Base-by-base conservation (phyloP, 768 basidiomycete species). In the Pisolithus orientalis region DNA sequence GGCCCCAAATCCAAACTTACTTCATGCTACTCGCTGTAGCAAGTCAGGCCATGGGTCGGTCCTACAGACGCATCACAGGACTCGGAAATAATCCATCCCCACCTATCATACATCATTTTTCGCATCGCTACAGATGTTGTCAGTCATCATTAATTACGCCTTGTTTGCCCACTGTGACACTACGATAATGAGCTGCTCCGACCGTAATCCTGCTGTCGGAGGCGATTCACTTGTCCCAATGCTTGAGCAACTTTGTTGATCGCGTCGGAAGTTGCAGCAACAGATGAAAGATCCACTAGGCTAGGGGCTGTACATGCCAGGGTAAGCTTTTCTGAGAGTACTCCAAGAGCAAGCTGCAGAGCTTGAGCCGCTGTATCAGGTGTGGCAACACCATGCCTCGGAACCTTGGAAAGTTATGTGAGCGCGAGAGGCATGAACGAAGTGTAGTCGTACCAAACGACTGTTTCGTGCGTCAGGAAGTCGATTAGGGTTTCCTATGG, bases 231-330 rank as follows among this genome's bases (percentile, higher is more conserved):
- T 52, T 84, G 76, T 8, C 70, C 67, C 54, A 89, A 68, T 6
- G 87, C 85, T 53, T 78, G 75, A 1, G 79, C 73, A 7, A 85
- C 80, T 62, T 86, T 87, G 40, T 70, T 65, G 29, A 90, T 84
- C 1, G 84, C 78, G 56, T 88, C 85, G n/a, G 87, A 85, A 14
- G 78, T 79, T 44, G 70, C 66, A 39, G 75, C 77, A 46, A 90
- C 77, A 5, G 76, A 70, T 24, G 60, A 47, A 31, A 75, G 71
- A 60, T 88, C 84, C 49, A 73, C 40, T 17, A 72, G 51, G 38
- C 57, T 56, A 8, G 67, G 59, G 31, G 64, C 65, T n/a, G 67
- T 62, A 5, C 80, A 72, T n/a, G 80, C 65, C 11, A 67, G 56
- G 28, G 69, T 65, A 46, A 89, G 65, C 62, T 77, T 77, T 28